Base-by-base conservation (phyloP, 176 grass and related monocot species). In the Hordeum marinum region DNA sequence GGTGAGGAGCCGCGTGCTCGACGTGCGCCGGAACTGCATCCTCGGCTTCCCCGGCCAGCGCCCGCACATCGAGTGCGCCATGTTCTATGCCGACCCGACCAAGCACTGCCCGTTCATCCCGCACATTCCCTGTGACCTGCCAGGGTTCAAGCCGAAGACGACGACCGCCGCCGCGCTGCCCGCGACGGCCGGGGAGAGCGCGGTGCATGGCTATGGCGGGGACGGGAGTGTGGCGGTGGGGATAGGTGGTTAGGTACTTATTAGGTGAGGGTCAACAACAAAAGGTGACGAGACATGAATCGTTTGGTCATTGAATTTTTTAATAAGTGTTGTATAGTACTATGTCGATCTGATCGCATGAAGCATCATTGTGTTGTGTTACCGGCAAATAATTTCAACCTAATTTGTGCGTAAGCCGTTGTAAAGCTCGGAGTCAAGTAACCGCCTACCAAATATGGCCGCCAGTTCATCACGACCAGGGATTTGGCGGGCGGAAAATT, bases 1-100 rank as follows among this genome's bases (percentile, higher is more conserved):
- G 1, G 52, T 90, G 23, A 6, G 87, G 32, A 89, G 26, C 80
- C 11, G 87, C 14, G 81, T 92, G 26, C 94, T 94, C 5, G 92
- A 97, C 90, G 92, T 92, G 6, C 76, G 90, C 0, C 68, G 74
- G 43, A 97, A 97, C 80, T 97, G 90, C 85, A 92, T 97, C 79
- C 81, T 42, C 10, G 88, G 88, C 0, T 89, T 97, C 83, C 94
- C 86, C 1, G 2, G 83, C 24, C 94, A 97, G 89, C 84, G 92
- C 5, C 72, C 94, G 31, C 52, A 72, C 20, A 24, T 81, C 69
- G 92, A 97, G 89, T 97, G 94, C 80, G 20, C 78, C 0, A 8
- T 50, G 2, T 97, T 97, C 88, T 90, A 87, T 24, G 81, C 52
- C 35, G 73, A 89, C 58, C 89, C 75, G 8, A 25, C 86, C 17